Conservation (phyloP, 192 early-diverging fungal genomes). For the Oehlia diaphana region DNA sequence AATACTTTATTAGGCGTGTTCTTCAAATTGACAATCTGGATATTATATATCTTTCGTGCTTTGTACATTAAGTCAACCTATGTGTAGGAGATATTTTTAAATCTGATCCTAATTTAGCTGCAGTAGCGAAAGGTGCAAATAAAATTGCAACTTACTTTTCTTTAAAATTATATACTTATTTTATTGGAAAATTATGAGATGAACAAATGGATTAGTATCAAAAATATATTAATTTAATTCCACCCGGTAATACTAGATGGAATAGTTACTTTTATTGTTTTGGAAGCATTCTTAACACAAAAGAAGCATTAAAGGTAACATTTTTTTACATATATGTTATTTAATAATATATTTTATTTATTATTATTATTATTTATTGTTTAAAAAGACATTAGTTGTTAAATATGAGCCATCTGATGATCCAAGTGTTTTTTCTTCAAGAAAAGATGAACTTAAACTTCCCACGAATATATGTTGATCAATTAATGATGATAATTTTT, state of each 20-base stretch:
- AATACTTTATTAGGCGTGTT: not conserved
- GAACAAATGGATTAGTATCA: constrained; percentile 1
- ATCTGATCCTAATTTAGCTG: not conserved
- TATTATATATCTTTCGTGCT: not conserved
- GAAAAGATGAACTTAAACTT: not conserved
- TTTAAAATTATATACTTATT: not conserved
- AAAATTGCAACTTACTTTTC: constrained; percentile 15
- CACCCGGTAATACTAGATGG: too few relatives aligned
- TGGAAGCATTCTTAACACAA: too few relatives aligned
- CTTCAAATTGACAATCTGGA: not conserved
- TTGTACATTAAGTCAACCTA: constrained; percentile 12
- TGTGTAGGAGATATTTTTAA: constrained; percentile 12
- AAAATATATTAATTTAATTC: too few relatives aligned
- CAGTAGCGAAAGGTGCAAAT: constrained; percentile 8
- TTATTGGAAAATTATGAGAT: not conserved
- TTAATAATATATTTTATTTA: too few relatives aligned
- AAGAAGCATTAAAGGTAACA: constrained; percentile 1
- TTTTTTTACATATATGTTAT: too few relatives aligned
- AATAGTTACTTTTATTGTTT: too few relatives aligned
- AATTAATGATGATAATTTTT: constrained; percentile 11
- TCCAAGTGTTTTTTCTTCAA: too few relatives aligned
- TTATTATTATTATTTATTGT: too few relatives aligned
- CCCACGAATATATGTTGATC: not conserved
- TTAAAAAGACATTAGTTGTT: not conserved
- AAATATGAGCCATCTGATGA: not conserved